These are phyloP conservation scores for Onygena corvina DNA, from an alignment of 2,329 filamentous ascomycete species.

Conservation along the genomic window DNA sequence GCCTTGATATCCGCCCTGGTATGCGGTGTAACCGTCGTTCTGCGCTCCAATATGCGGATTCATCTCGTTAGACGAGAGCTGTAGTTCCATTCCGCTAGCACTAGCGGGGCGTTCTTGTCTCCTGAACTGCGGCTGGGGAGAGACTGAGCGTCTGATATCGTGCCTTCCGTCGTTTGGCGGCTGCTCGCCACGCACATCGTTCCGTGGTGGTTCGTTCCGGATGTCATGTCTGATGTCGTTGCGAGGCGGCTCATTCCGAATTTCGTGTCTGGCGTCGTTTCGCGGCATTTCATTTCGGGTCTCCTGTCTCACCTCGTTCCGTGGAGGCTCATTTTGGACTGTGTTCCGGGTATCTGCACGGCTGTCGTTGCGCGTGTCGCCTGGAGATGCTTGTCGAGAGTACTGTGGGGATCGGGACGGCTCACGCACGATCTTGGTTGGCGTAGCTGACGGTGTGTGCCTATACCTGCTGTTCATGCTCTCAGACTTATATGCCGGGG, in stretches of 20 bases:
- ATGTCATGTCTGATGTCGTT: background rate
- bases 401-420: slow-evolving; percentile 37
- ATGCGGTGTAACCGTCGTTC: slow-evolving; percentile 25
- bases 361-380: slow-evolving; percentile 14
- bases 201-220: background rate
- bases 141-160: slow-evolving; percentile 33
- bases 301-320: background rate
- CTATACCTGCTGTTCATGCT: slow-evolving; percentile 31
- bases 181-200: background rate
- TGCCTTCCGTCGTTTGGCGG: background rate
- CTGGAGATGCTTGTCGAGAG: slow-evolving; percentile 29
- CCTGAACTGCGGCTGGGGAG: slow-evolving; percentile 43
- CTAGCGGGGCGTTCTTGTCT: slow-evolving; percentile 41
- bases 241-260: background rate
- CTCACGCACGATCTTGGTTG: slow-evolving; percentile 23
- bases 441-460: slow-evolving; percentile 20
- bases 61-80: slow-evolving; percentile 46
- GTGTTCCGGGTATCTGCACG: background rate
- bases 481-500: slow-evolving; percentile 35
- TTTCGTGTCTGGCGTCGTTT: background rate
- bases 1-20: slow-evolving; percentile 12
- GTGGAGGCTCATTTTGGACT: background rate
- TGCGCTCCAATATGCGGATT: slow-evolving; percentile 43
- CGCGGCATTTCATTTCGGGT: background rate
- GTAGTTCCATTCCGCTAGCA: slow-evolving; percentile 51